Evolutionary conservation across 495 filamentous ascomycete species (phyloP), one percentile per base, ranked within the genome.

Genomic region (Penicillium coprophilum): DNA sequence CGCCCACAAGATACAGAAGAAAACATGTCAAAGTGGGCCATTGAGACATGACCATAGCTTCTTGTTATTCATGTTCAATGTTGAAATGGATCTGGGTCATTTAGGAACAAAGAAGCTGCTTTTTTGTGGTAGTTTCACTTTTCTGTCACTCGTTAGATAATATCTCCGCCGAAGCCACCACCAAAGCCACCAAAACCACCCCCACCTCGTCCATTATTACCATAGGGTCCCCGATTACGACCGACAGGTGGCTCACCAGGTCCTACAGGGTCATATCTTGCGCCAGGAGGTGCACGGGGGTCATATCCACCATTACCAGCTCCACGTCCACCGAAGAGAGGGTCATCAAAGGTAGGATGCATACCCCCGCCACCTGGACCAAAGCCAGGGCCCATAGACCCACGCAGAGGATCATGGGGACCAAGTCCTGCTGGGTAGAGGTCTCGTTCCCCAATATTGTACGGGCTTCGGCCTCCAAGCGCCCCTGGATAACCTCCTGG

Each of bases 291-390:
- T 32, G 73, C 77, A 40, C 75, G 79, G 15, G 72, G 70, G 56
- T 72, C 61, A 57, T 71, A 74, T 4, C 67, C 77, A 24, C 74
- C 74, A 30, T 69, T 71, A 10, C 78, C 79, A 17, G 21, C 2
- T 6, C 75, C 77, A 11, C 67, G 66, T 0, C 89, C 90, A 34
- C 80, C 82, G 69, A 97, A 97, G 62, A 97, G 69, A 27, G 90
- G 91, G 70, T 97, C 94, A 64, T 97, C 91, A 63, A 96, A 92
- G 0, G 91, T 95, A 0, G 94, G 94, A 72, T 97, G 89, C 94
- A 97, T 97, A 2, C 94, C 94, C 40, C 86, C 82, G 1, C 84
- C 83, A 31, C 77, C 72, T 3, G 74, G 72, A 15, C 79, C 77
- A 31, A 77, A 66, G 2, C 84, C 74, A 53, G 80, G 79, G 11